A percentile compares a stretch with the other conserved stretches of the same genome.
Evolutionary conservation across 2,329 filamentous ascomycete species (phyloP).

Genomic region (Blumeria graminis): DNA sequence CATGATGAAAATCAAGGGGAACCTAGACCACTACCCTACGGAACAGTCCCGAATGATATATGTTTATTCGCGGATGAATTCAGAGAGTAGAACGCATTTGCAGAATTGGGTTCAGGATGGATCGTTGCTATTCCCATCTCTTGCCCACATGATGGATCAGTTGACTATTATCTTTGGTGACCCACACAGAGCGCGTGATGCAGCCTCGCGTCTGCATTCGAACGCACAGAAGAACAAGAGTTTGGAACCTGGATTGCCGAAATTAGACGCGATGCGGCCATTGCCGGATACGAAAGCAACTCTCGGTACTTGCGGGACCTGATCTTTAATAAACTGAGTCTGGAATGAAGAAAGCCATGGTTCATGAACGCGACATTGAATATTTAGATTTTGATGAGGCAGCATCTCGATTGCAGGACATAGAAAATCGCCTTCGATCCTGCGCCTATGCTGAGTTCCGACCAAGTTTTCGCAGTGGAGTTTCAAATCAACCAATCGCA

Average conservation of each 20-base stretch:
- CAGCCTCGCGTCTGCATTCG: not conserved
- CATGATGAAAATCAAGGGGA: not conserved
- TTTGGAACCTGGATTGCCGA: not conserved
- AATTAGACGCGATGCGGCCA: not conserved
- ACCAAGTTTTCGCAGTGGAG: not conserved
- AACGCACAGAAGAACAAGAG: not conserved
- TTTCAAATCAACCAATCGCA: not conserved
- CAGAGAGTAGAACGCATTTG: not conserved
- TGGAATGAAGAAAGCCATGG: not conserved
- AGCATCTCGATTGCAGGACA: not conserved
- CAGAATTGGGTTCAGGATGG: not conserved
- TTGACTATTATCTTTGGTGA: not conserved
- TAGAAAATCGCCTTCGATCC: not conserved
- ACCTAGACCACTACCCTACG: not conserved
- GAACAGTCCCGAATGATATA: not conserved
- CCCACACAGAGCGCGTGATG: not conserved
- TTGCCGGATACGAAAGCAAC: not conserved
- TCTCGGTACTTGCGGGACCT: not conserved
- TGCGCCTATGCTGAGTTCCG: not conserved
- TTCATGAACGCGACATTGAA: not conserved
- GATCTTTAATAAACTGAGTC: not conserved
- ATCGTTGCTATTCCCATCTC: not conserved
- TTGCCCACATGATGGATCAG: not conserved
- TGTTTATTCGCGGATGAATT: not conserved
- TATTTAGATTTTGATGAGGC: not conserved